Evolutionary conservation across 129 eudicot species (phyloP), one percentile per base, ranked within the genome.

Genomic region (Mikania micrantha): DNA sequence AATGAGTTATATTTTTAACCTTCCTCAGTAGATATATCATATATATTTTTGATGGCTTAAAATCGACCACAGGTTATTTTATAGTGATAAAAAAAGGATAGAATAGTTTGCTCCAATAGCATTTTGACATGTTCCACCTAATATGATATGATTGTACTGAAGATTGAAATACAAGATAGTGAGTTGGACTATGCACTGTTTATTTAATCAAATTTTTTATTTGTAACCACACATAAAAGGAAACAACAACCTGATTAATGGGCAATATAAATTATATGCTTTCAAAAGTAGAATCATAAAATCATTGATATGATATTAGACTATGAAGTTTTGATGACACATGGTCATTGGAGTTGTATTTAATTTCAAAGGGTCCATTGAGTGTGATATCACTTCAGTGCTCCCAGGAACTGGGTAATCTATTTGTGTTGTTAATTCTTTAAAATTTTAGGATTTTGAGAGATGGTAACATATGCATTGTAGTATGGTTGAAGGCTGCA

Each of bases 31-130:
- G n/a, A n/a, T n/a, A n/a, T n/a, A n/a, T n/a, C n/a, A n/a, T n/a
- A n/a, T n/a, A n/a, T n/a, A n/a, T n/a, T 4, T 4, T 45, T 45
- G 9, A n/a, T 16, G 52, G 49, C n/a, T 19, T 15, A 42, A 42
- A 42, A 42, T 42, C 17, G n/a, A 19, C 49, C 57, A 20, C 19
- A 49, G 24, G 28, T 24, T 25, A n/a, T n/a, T n/a, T n/a, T n/a
- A 25, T 9, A 25, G 61, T 54, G 61, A 11, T 9, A 34, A 10
- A 32, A 28, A 20, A 67, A 17, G 39, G 39, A 24, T 11, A 69
- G 74, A 67, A 75, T 58, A 75, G 79, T 57, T 27, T 56, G 66
- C 71, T 49, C 77, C 77, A 73, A 73, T 73, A 63, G 8, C 2
- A 66, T 44, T 42, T 66, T 53, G 25, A 17, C 19, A 63, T 5